These are phyloP conservation scores for Podospora appendiculata DNA, from an alignment of 495 filamentous ascomycete species.

Conservation along the genomic window DNA sequence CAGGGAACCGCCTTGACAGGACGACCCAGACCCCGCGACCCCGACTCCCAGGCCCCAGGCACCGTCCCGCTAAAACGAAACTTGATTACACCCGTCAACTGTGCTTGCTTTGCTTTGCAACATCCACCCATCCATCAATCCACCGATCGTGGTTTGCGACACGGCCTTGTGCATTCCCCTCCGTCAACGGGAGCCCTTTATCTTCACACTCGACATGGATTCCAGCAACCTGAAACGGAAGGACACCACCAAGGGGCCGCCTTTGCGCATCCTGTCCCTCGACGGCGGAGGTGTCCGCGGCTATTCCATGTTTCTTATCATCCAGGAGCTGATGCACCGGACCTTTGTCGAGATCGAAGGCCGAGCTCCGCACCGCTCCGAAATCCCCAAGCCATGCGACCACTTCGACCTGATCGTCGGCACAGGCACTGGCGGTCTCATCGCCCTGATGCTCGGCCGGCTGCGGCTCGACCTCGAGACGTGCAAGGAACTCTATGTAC, in stretches of 20 bases:
- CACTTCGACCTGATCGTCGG: conserved; percentile 96
- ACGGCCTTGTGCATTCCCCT: background rate
- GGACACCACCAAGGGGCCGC: conserved; percentile 92
- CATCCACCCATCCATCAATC: too few species aligned
- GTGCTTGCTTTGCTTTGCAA: too few species aligned
- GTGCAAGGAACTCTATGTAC: conserved; percentile 92
- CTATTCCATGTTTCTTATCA: conserved; percentile 92
- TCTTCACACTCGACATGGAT: conserved; percentile 9
- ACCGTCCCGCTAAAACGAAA: background rate
- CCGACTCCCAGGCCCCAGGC: conserved; percentile 7
- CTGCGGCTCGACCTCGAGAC: conserved; percentile 88
- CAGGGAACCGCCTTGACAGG: conserved; percentile 7
- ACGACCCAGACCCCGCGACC: conserved; percentile 8
- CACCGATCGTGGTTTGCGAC: background rate
- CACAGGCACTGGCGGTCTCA: conserved; percentile 89
- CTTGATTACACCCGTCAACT: too few species aligned
- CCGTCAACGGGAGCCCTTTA: background rate
- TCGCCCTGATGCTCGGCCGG: conserved; percentile 92
- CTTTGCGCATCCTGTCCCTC: conserved; percentile 81
- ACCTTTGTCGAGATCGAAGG: conserved; percentile 83
- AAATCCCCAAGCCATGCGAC: conserved; percentile 96
- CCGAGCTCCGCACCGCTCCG: conserved; percentile 69
- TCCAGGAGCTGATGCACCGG: conserved; percentile 93
- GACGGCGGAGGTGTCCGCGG: conserved; percentile 96
- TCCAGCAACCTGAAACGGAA: conserved; percentile 49